phyloP scores from a whole-genome alignment of 2,329 filamentous ascomycete genomes.

The Penicillium sp. region DNA sequence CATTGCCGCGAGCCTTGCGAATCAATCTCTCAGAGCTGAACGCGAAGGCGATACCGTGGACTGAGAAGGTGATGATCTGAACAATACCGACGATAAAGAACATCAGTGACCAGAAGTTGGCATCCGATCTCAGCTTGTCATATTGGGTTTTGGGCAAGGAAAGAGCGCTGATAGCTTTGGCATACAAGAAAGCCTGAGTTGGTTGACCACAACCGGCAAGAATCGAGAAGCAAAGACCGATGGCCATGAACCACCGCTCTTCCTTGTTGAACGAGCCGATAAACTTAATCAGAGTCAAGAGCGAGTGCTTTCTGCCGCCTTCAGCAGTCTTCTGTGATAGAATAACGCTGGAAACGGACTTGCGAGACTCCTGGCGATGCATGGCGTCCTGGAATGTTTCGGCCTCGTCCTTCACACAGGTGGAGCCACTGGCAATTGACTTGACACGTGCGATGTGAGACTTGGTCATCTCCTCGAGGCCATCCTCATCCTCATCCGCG shows the following conservation, averaged over 20 bases:
- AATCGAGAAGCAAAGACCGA: slow-evolving; percentile 64
- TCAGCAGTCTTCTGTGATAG: slow-evolving; percentile 50
- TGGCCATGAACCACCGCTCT: slow-evolving; percentile 63
- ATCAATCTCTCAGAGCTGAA: slow-evolving; percentile 79
- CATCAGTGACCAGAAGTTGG: slow-evolving; percentile 82
- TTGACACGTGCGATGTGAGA: slow-evolving; percentile 27
- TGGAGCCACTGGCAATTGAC: slow-evolving; percentile 26
- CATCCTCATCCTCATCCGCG: slow-evolving; percentile 23
- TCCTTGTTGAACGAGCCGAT: slow-evolving; percentile 69
- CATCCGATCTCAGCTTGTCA: slow-evolving; percentile 55
- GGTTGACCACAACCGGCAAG: slow-evolving; percentile 77
- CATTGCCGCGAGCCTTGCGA: slow-evolving; percentile 68
- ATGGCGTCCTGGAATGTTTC: slow-evolving; percentile 26
- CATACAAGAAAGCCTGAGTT: slow-evolving; percentile 69
- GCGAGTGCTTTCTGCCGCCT: slow-evolving; percentile 51
- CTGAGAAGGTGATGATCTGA: slow-evolving; percentile 59
- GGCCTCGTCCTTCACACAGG: slow-evolving; percentile 24
- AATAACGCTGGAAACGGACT: slow-evolving; percentile 60
- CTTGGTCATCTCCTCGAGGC: slow-evolving; percentile 19
- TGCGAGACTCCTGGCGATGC: slow-evolving; percentile 42
- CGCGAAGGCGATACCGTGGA: slow-evolving; percentile 67
- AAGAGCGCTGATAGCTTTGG: slow-evolving; percentile 71
- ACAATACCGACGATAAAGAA: slow-evolving; percentile 73
- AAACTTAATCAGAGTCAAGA: slow-evolving; percentile 69
- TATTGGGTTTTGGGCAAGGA: slow-evolving; percentile 49